A percentile compares a stretch with the other conserved stretches of the same genome.
These are phyloP conservation scores for Biscogniauxia mediterranea DNA, from an alignment of 2,329 filamentous ascomycete species.

Conservation along the genomic window DNA sequence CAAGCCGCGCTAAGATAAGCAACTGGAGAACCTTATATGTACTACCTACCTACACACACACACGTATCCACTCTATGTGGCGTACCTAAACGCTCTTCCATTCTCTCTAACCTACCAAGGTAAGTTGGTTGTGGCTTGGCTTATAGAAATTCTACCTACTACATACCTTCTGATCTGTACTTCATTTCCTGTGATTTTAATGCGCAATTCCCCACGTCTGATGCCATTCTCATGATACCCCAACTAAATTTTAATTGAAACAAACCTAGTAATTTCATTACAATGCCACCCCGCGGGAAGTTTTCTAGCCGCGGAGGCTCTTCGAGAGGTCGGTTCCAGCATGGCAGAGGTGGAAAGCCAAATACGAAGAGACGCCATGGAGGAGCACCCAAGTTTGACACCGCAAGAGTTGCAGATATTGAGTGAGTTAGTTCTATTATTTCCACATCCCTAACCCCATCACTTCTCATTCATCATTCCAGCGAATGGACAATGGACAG, in stretches of 20 bases:
- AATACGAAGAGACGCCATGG: conserved; percentile 30
- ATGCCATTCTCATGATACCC: neutral
- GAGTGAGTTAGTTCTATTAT: conserved; percentile 34
- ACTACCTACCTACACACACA: too few species aligned
- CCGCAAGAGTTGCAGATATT: conserved; percentile 44
- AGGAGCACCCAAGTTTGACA: conserved; percentile 41
- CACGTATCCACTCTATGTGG: neutral
- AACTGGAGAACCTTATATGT: too few species aligned
- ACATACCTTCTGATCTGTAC: too few species aligned
- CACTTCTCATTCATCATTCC: too few species aligned
- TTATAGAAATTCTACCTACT: conserved; percentile 10
- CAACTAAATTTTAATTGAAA: neutral
- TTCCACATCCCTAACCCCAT: too few species aligned
- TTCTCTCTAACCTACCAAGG: too few species aligned
- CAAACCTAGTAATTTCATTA: neutral
- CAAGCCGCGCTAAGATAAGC: conserved; percentile 20
- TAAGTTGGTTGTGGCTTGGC: conserved; percentile 21
- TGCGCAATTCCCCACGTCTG: neutral
- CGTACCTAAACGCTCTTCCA: neutral
- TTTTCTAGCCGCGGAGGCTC: conserved; percentile 23
- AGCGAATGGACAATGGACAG: too few species aligned
- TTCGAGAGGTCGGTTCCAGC: conserved; percentile 21
- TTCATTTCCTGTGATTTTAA: conserved; percentile 7
- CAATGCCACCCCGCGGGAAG: conserved; percentile 25
- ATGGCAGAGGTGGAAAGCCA: conserved; percentile 26